Evolutionary conservation across 2,329 filamentous ascomycete species (phyloP).

Genomic region (Fusarium continuum): DNA sequence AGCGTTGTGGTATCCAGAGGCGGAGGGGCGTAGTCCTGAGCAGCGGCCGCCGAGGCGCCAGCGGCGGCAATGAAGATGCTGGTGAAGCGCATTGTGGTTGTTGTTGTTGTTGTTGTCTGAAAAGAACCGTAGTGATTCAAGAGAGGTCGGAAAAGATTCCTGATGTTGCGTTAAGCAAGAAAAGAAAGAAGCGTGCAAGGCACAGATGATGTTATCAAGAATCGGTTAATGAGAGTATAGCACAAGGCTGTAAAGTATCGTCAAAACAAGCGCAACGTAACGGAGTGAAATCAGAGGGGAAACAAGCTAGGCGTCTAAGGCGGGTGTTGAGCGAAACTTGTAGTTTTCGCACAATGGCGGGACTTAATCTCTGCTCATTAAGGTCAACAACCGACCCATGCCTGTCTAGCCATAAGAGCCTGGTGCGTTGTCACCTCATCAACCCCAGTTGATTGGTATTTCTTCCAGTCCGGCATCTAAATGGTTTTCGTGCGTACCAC

Average conservation of each 20-base stretch:
- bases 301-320: constrained; percentile 12
- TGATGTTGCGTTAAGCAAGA: constrained; percentile 24
- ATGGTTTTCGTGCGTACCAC: constrained; percentile 24
- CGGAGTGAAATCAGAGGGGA: constrained; percentile 11
- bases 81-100: constrained; percentile 58
- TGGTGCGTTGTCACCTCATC: constrained; percentile 40
- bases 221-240: constrained; percentile 29
- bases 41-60: constrained; percentile 51
- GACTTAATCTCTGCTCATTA: constrained; percentile 35
- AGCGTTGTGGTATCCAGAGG: constrained; percentile 48
- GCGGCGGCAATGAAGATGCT: constrained; percentile 54
- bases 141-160: constrained; percentile 15
- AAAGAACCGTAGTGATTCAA: constrained; percentile 17
- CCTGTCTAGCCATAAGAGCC: constrained; percentile 11
- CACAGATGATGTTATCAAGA: constrained; percentile 31
- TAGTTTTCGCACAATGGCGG: constrained; percentile 40
- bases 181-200: constrained; percentile 32
- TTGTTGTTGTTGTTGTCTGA: constrained; percentile 10
- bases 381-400: constrained; percentile 4
- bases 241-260: constrained; percentile 30
- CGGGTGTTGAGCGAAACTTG: constrained; percentile 39
- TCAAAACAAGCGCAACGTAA: constrained; percentile 36
- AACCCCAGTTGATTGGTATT: constrained; percentile 27
- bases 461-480: constrained; percentile 34
- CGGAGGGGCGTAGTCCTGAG: constrained; percentile 33